phyloP scores from a whole-genome alignment of 352 stramenopile species.

The Globisporangium cederbergense region DNA sequence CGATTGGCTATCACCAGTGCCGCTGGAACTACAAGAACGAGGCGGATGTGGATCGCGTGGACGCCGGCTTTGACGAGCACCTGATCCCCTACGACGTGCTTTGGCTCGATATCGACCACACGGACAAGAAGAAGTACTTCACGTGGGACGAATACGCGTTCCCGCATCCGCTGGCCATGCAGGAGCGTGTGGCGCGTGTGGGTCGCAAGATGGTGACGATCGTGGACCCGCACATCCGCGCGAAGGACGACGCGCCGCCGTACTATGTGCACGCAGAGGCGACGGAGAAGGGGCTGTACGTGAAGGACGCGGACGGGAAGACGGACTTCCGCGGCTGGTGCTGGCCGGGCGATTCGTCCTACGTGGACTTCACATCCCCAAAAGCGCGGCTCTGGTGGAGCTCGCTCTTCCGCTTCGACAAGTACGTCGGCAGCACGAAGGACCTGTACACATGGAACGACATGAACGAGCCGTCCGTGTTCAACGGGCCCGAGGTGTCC shows the following conservation, averaged over 20 bases:
- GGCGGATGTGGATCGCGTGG: conserved; percentile 88
- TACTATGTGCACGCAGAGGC: conserved; percentile 92
- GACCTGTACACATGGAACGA: conserved; percentile 99
- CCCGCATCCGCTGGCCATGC: conserved; percentile 94
- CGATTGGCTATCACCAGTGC: conserved; percentile 98
- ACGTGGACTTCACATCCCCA: conserved; percentile 96
- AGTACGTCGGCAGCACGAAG: conserved; percentile 91
- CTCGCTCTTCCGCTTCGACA: conserved; percentile 93
- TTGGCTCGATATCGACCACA: conserved; percentile 99
- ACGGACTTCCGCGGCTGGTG: conserved; percentile 98
- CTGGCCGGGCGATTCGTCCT: conserved; percentile 98
- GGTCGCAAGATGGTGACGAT: conserved; percentile 99
- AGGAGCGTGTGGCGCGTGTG: conserved; percentile 86
- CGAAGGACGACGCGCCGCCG: conserved; percentile 72
- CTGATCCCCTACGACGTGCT: conserved; percentile 99
- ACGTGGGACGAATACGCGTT: conserved; percentile 98
- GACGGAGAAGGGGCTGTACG: conserved; percentile 89
- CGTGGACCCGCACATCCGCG: conserved; percentile 99
- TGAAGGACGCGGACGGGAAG: conserved; percentile 95
- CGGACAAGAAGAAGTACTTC: conserved; percentile 96
- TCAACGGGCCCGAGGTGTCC: conserved; percentile 99
- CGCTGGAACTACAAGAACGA: conserved; percentile 99
- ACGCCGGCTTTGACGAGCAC: conserved; percentile 93
- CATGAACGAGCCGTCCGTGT: conserved; percentile 99
- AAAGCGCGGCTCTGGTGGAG: conserved; percentile 96